These are phyloP conservation scores for Rugonectria rugulosa DNA, from an alignment of 2,329 filamentous ascomycete genomes.

Conservation along the genomic window DNA sequence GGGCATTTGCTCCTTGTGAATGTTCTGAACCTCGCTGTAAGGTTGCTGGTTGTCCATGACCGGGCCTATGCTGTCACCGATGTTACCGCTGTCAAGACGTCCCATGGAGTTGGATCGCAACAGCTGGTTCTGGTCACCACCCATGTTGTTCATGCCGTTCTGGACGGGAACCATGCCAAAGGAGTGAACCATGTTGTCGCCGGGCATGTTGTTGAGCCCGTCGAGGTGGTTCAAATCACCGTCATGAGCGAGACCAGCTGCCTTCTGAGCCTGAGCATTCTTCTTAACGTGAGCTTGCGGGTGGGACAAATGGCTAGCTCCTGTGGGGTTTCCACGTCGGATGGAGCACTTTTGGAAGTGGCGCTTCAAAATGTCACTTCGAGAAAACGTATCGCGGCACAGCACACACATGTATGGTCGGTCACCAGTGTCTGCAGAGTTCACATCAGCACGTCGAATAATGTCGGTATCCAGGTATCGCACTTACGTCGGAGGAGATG, in stretches of 20 bases:
- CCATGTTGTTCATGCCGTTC: slow-evolving; percentile 67
- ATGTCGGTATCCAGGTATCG: slow-evolving; percentile 4
- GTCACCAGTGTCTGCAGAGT: slow-evolving; percentile 85
- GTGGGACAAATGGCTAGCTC: slow-evolving; percentile 92
- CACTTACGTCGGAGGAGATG: slow-evolving; percentile 94
- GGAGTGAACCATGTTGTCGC: slow-evolving; percentile 64
- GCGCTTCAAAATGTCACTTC: slow-evolving; percentile 97
- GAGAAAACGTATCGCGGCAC: slow-evolving; percentile 96
- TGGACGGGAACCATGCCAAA: slow-evolving; percentile 64
- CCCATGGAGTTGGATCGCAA: slow-evolving; percentile 68
- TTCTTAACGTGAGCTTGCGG: slow-evolving; percentile 90
- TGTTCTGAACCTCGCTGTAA: slow-evolving; percentile 67
- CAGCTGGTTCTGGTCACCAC: slow-evolving; percentile 67
- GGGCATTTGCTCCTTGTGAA: slow-evolving; percentile 71
- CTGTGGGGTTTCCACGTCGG: slow-evolving; percentile 92
- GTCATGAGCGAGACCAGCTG: slow-evolving; percentile 59
- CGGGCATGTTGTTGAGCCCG: slow-evolving; percentile 65
- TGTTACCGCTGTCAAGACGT: slow-evolving; percentile 62
- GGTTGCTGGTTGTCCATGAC: slow-evolving; percentile 61
- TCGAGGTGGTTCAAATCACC: slow-evolving; percentile 67
- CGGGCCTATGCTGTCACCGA: slow-evolving; percentile 63
- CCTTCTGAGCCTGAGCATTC: slow-evolving; percentile 67
- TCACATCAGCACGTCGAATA: slow-evolving; percentile 9
- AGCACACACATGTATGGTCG: slow-evolving; percentile 98
- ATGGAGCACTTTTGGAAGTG: slow-evolving; percentile 99